Conservation (phyloP, 768 basidiomycete genomes). For the Phanerodontia chrysosporium region DNA sequence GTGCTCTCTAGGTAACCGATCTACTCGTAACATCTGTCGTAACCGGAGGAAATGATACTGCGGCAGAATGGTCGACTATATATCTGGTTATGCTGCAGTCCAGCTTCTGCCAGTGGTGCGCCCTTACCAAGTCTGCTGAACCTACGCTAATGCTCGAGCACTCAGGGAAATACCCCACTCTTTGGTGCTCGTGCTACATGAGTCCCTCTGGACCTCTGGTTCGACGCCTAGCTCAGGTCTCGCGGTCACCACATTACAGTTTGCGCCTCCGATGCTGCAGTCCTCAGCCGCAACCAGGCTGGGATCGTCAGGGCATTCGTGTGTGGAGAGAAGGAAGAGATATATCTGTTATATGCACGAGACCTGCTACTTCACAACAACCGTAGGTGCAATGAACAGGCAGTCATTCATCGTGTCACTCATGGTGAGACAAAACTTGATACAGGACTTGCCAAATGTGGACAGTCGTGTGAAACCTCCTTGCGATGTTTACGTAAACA, state of each 20-base stretch:
- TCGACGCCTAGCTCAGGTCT: background rate
- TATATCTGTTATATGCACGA: no score
- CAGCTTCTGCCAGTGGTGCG: background rate
- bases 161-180: background rate
- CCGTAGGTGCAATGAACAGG: no score
- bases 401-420: no score
- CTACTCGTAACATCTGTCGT: slow-evolving; percentile 8
- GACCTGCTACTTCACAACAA: no score
- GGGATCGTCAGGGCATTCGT: no score
- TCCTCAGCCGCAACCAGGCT: no score
- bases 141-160: background rate
- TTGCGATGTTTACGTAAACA: no score
- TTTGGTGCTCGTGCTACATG: background rate
- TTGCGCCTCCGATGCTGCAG: no score
- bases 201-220: background rate
- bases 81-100: slow-evolving; percentile 9
- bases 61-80: slow-evolving; percentile 7
- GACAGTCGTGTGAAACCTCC: no score
- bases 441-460: no score
- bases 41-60: slow-evolving; percentile 7
- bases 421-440: no score
- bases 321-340: no score
- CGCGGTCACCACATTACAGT: background rate
- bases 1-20: background rate
- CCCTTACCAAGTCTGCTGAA: background rate